Evolutionary conservation across 805 yeast species (phyloP).

Genomic region (Brettanomyces sp.): DNA sequence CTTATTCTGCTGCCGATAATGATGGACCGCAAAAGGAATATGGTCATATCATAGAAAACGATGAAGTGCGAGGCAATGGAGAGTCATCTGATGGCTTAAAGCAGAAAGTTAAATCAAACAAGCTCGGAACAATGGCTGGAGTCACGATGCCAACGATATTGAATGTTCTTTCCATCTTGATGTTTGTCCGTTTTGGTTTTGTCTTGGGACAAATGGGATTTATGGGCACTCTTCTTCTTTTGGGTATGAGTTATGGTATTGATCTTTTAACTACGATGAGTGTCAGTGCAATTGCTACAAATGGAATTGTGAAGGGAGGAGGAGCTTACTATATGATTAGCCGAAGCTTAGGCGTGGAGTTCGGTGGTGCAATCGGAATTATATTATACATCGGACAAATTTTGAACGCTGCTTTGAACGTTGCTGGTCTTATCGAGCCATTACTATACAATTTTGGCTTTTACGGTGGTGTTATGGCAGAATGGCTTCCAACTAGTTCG

Average conservation of each 20-base stretch:
- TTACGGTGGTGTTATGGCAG: constrained; percentile 43
- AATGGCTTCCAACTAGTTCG: constrained; percentile 54
- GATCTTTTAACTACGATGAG: constrained; percentile 81
- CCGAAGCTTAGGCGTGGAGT: constrained; percentile 91
- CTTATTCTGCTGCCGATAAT: too few species aligned
- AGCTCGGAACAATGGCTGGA: constrained; percentile 77
- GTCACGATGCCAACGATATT: constrained; percentile 90
- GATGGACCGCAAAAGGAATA: too few species aligned
- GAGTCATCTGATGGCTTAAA: too few species aligned
- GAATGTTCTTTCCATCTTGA: constrained; percentile 85
- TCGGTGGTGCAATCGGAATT: constrained; percentile 95
- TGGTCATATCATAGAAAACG: too few species aligned
- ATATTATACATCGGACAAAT: constrained; percentile 94
- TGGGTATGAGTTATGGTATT: constrained; percentile 68
- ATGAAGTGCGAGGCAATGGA: too few species aligned
- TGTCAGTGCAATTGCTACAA: constrained; percentile 92
- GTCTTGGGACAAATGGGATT: constrained; percentile 92
- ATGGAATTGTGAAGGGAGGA: constrained; percentile 96
- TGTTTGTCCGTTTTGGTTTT: constrained; percentile 94
- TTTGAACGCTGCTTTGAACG: constrained; percentile 82
- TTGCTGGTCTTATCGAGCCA: constrained; percentile 93
- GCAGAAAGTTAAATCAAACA: constrained; percentile 17
- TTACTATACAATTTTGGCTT: constrained; percentile 68
- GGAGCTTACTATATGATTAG: constrained; percentile 98
- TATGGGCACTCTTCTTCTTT: constrained; percentile 59